Conservation (phyloP, 129 eudicot genomes). For the Flaveria linearis region DNA sequence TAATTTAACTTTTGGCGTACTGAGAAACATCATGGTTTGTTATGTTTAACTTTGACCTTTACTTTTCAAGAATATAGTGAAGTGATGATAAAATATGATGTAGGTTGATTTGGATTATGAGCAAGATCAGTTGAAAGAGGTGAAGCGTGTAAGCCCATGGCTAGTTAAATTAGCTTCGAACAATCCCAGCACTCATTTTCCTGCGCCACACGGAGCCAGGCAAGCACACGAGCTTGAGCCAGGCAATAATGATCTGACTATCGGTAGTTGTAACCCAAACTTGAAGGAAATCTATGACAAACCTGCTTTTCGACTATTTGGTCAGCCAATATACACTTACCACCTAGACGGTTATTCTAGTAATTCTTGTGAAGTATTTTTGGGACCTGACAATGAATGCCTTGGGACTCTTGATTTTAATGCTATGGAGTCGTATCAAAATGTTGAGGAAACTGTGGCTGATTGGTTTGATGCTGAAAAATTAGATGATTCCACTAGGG, state of each 20-base stretch:
- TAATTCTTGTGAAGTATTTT: constrained; percentile 58
- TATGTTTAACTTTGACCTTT: too few species aligned
- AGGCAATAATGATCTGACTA: constrained; percentile 43
- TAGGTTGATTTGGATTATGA: constrained; percentile 85
- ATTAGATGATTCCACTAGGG: constrained; percentile 42
- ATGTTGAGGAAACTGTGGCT: constrained; percentile 43
- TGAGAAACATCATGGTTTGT: constrained; percentile 14
- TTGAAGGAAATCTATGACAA: constrained; percentile 33
- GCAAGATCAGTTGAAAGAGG: constrained; percentile 68
- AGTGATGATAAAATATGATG: background rate
- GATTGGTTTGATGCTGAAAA: constrained; percentile 64
- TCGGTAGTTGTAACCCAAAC: constrained; percentile 46
- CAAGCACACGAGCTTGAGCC: background rate
- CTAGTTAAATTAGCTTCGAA: constrained; percentile 66
- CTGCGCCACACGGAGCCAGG: background rate
- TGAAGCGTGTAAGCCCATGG: constrained; percentile 87
- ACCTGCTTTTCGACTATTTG: constrained; percentile 66
- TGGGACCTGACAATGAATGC: constrained; percentile 64
- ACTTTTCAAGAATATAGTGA: background rate
- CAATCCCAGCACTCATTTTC: constrained; percentile 53
- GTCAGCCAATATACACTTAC: constrained; percentile 68
- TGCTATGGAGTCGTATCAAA: constrained; percentile 56
- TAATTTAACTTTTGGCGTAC: constrained; percentile 10
- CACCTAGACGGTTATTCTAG: constrained; percentile 38
- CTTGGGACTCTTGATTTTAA: constrained; percentile 55